A percentile compares a stretch with the other conserved stretches of the same genome.
phyloP scores from a whole-genome alignment of 1,284 basidiomycete species.

The Golubevia sp. region DNA sequence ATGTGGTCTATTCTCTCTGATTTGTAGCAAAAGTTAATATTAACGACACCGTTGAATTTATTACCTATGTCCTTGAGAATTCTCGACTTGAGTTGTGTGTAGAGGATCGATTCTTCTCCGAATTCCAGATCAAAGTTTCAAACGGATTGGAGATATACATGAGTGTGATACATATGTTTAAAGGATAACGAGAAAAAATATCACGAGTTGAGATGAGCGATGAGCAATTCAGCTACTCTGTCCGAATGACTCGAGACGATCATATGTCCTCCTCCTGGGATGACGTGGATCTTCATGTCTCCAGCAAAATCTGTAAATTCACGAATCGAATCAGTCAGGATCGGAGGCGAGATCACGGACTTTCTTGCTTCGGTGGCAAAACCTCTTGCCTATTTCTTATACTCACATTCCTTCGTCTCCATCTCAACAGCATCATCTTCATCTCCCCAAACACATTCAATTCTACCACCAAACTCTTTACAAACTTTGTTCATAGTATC shows the following conservation, averaged over 20 bases:
- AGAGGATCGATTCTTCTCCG: too few relatives aligned
- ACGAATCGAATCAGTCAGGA: background rate
- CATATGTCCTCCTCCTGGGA: constrained; percentile 19
- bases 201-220: constrained; percentile 23
- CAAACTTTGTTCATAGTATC: constrained; percentile 19
- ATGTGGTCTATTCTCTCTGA: too few relatives aligned
- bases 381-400: too few relatives aligned
- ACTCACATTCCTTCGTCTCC: constrained; percentile 19
- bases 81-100: too few relatives aligned
- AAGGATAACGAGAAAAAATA: too few relatives aligned
- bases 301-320: constrained; percentile 18
- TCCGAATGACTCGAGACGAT: constrained; percentile 25
- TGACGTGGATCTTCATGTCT: constrained; percentile 23
- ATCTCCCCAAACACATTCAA: constrained; percentile 30
- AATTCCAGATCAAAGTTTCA: too few relatives aligned
- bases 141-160: too few relatives aligned
- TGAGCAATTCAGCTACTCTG: constrained; percentile 20
- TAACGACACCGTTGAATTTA: too few relatives aligned
- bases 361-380: too few relatives aligned
- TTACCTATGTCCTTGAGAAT: too few relatives aligned
- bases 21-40: too few relatives aligned
- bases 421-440: constrained; percentile 29
- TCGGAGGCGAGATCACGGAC: background rate
- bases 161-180: too few relatives aligned
- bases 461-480: constrained; percentile 11